phyloP scores from a whole-genome alignment of 2,329 filamentous ascomycete genomes.

The Hypocrella siamensis region DNA sequence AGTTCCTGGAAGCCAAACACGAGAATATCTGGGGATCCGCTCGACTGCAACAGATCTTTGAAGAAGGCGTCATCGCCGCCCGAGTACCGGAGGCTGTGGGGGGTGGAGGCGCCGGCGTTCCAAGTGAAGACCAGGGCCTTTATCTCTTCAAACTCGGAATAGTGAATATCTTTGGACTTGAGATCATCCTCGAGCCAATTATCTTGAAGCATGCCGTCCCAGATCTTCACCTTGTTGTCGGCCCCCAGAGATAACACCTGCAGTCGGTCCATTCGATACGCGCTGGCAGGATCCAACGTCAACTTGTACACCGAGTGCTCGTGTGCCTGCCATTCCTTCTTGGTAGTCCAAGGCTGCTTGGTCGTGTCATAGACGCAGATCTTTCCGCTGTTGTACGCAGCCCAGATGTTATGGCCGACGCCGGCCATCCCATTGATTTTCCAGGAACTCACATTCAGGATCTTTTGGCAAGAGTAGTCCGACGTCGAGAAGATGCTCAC shows the following conservation, averaged over 20 bases:
- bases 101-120: slow-evolving; percentile 97
- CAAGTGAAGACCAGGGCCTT: slow-evolving; percentile 75
- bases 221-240: slow-evolving; percentile 70
- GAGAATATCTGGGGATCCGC: slow-evolving; percentile 71
- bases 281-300: slow-evolving; percentile 61
- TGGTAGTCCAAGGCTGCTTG: slow-evolving; percentile 69
- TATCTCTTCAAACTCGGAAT: slow-evolving; percentile 73
- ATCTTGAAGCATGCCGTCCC: slow-evolving; percentile 86
- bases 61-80: slow-evolving; percentile 72
- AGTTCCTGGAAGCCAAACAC: slow-evolving; percentile 97
- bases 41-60: slow-evolving; percentile 59
- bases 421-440: slow-evolving; percentile 83
- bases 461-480: slow-evolving; percentile 61
- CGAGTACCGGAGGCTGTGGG: slow-evolving; percentile 58
- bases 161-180: slow-evolving; percentile 68
- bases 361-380: slow-evolving; percentile 83
- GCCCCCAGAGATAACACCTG: slow-evolving; percentile 79
- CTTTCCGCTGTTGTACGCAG: slow-evolving; percentile 86
- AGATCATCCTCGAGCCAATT: slow-evolving; percentile 90
- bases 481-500: slow-evolving; percentile 77
- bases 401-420: slow-evolving; percentile 75
- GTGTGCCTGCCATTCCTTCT: slow-evolving; percentile 93
- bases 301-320: slow-evolving; percentile 68
- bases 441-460: slow-evolving; percentile 80
- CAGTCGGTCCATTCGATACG: slow-evolving; percentile 70